Base-by-base conservation (phyloP, 345 rosid genomes). In the Crucihimalaya himalaica region DNA sequence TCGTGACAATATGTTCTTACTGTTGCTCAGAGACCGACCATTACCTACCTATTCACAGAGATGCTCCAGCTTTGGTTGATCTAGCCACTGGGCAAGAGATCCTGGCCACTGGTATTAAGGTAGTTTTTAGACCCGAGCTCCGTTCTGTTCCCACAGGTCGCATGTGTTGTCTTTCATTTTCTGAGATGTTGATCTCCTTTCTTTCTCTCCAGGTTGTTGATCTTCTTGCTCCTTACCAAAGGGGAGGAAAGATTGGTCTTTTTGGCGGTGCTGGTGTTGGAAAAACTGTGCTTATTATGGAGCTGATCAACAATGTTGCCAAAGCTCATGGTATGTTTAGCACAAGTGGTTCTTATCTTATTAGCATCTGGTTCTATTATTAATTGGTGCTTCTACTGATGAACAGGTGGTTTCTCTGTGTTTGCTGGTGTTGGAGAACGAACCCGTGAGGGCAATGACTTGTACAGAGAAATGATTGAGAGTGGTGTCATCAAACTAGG, bases 401-500 rank as follows among this genome's bases (percentile, higher is more conserved):
- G 65, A 57, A 20, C 73, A 88, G 97, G 98, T 89, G 99, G 99
- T 81, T 95, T 95, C 84, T 95, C 99, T 2, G 98, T 92, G 72
- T 95, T 95, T 84, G 98, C 98, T 72, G 98, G 98, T 81, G 99
- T 95, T 21, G 98, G 99, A 16, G 98, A 95, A 58, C 87, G 98
- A 40, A 95, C 99, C 23, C 93, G 99, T 47, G 99, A 95, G 84
- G 99, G 99, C 25, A 95, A 95, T 83, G 99, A 95, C 85, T 82
- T 95, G 85, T 95, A 95, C 85, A 78, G 96, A 78, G 99, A 95
- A 85, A 92, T 95, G 99, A 90, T 92, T 70, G 99, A 95, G 81
- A 90, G 99, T 87, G 99, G 99, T 77, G 99, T 95, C 80, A 95
- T 95, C 82, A 95, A 95, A 93, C 97, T 95, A 55, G 99, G 96